Evolutionary conservation across 352 stramenopile species (phyloP).

Genomic region (Phytophthora agathidicida): DNA sequence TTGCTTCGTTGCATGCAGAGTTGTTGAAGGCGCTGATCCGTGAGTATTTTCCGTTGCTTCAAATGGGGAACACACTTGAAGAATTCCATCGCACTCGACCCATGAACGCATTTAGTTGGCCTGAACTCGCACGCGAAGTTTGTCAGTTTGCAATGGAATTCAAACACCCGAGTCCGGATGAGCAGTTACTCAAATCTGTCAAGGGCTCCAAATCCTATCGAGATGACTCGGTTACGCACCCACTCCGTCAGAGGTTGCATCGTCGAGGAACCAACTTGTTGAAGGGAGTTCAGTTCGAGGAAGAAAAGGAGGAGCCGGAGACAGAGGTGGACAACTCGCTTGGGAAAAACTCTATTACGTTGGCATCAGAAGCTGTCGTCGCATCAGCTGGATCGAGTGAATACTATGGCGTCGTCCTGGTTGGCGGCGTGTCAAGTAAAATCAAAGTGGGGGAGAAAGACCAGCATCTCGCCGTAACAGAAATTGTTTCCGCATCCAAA

Average conservation of each 20-base stretch:
- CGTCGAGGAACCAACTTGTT: slow-evolving; percentile 52
- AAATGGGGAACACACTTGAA: slow-evolving; percentile 71
- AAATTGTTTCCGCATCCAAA: slow-evolving; percentile 16
- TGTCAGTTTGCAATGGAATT: slow-evolving; percentile 78
- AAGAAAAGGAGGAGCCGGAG: slow-evolving; percentile 35
- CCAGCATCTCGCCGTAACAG: slow-evolving; percentile 49
- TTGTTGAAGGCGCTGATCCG: slow-evolving; percentile 56
- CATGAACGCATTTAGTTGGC: slow-evolving; percentile 81
- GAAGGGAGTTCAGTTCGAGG: slow-evolving; percentile 58
- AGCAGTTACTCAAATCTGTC: slow-evolving; percentile 75
- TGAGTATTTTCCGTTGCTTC: slow-evolving; percentile 75
- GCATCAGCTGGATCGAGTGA: slow-evolving; percentile 23
- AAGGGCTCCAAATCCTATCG: slow-evolving; percentile 78
- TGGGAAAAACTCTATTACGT: slow-evolving; percentile 17
- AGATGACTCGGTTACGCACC: slow-evolving; percentile 65
- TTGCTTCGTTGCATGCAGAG: slow-evolving; percentile 58
- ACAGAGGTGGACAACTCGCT: slow-evolving; percentile 3
- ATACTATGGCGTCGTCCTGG: slow-evolving; percentile 61
- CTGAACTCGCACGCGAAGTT: slow-evolving; percentile 78
- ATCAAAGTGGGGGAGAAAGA: slow-evolving; percentile 50
- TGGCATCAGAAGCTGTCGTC: slow-evolving; percentile 19
- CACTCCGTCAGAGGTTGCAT: slow-evolving; percentile 53
- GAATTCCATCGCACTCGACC: slow-evolving; percentile 78
- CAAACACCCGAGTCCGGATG: slow-evolving; percentile 69
- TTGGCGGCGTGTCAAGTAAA: slow-evolving; percentile 40